Conservation (phyloP, 352 stramenopile species). For the Phytopythium ostracodes region DNA sequence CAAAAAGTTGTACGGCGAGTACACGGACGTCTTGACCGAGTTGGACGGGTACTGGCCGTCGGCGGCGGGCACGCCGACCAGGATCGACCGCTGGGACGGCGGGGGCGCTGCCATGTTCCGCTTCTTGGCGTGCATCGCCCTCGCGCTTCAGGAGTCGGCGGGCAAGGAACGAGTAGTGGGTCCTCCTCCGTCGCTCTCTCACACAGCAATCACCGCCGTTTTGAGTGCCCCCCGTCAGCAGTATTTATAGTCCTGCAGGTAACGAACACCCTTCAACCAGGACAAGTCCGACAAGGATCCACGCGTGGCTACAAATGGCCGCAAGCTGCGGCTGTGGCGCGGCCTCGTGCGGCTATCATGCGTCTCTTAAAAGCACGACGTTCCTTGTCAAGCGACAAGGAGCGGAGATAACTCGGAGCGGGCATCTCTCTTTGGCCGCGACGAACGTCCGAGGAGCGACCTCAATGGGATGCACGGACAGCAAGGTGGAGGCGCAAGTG, state of each 20-base stretch:
- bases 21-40: conserved; percentile 52
- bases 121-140: background rate
- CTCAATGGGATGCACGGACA: conserved; percentile 37
- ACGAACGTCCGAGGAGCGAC: background rate
- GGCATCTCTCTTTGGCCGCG: background rate
- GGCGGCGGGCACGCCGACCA: conserved; percentile 18
- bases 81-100: conserved; percentile 14
- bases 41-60: conserved; percentile 35
- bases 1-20: conserved; percentile 58
- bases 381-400: too few species aligned
- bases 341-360: background rate
- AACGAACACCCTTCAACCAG: background rate
- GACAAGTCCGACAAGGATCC: background rate
- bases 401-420: too few species aligned
- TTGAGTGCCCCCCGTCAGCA: too few species aligned
- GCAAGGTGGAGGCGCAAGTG: conserved; percentile 26
- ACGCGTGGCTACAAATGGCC: background rate
- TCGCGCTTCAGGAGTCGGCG: background rate
- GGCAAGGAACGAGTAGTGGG: background rate
- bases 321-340: too few species aligned
- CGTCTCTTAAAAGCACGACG: background rate
- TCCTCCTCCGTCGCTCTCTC: background rate
- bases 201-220: background rate
- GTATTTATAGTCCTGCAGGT: background rate
- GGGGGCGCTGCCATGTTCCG: background rate